Evolutionary conservation across 768 basidiomycete species (phyloP), one percentile per base, ranked within the genome.

Genomic region (Lentinus tigrinus): DNA sequence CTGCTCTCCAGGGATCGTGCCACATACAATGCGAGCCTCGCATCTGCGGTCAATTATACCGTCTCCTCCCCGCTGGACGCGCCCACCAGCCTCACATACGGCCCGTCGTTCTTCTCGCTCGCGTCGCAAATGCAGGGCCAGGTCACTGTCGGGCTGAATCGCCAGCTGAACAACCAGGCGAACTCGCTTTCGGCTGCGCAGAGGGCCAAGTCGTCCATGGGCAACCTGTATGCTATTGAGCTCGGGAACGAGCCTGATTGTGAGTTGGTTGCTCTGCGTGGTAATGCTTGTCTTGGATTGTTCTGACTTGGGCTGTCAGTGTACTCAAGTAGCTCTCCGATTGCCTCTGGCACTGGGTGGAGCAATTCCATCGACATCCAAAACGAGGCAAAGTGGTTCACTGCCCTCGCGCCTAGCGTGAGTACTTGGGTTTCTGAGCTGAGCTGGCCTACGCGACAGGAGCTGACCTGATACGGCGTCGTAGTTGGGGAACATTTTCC

Each of bases 161-260:
- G 75, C 9, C 74, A 72, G 55, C 64, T 76, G 36, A 68, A 74
- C 63, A 73, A 75, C 56, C 69, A 71, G 56, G 51, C 67, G 23
- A 75, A 74, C 49, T 67, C 68, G n/a, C 65, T 72, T 5, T 54
- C 62, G 17, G 75, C 73, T 14, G 75, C 71, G 7, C 50, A 62
- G 11, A 64, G 68, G 36, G 75, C 75, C 14, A 65, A 70, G 57
- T 57, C 62, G 17, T 54, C 61, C 21, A 70, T 76, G 70, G 34
- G 57, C 4, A 75, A 76, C 60, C 64, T 76, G 11, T 66, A 69
- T 39, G 70, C 75, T 5, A 58, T 76, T 47, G 75, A 76, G 58
- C 66, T 76, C 3, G 74, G 75, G 7, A 75, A 76, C 56, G 74
- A 75, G 60, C 74, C 74, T 0, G 74, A 75, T 19, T 69, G 74